Evolutionary conservation across 2,329 filamentous ascomycete species (phyloP).

Genomic region (Pseudogymnoascus sp.): DNA sequence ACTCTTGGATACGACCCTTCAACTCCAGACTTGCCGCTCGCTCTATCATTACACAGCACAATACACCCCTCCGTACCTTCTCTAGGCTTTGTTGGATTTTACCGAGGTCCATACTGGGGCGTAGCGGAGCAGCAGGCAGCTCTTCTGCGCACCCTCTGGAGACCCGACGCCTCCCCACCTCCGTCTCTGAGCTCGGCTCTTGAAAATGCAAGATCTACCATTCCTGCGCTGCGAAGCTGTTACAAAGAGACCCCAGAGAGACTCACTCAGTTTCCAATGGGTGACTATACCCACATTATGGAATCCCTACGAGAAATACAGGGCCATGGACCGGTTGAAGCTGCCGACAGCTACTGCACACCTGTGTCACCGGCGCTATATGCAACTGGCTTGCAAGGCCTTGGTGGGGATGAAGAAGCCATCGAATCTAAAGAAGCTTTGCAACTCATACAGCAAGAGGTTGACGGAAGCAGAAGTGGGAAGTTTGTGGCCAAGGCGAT

Average conservation of each 20-base stretch:
- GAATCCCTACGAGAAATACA: slow-evolving; percentile 59
- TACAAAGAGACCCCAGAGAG: slow-evolving; percentile 30
- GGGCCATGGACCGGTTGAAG: slow-evolving; percentile 35
- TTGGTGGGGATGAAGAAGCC: not conserved
- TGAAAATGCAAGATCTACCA: slow-evolving; percentile 14
- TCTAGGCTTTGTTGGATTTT: slow-evolving; percentile 75
- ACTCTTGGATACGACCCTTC: slow-evolving; percentile 49
- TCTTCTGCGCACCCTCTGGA: slow-evolving; percentile 56
- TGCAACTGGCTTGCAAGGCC: not conserved
- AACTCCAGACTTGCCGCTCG: slow-evolving; percentile 44
- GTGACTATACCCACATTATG: slow-evolving; percentile 70
- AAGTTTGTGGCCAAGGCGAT: slow-evolving; percentile 56
- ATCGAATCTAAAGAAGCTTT: not conserved
- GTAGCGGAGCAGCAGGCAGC: slow-evolving; percentile 82
- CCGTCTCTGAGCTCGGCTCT: not conserved
- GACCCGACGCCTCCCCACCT: slow-evolving; percentile 16
- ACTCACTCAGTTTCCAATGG: slow-evolving; percentile 71
- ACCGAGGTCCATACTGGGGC: slow-evolving; percentile 77
- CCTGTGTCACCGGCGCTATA: slow-evolving; percentile 31
- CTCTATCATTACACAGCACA: slow-evolving; percentile 61
- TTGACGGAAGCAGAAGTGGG: slow-evolving; percentile 30
- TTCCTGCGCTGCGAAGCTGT: slow-evolving; percentile 20
- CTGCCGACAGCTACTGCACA: slow-evolving; percentile 23
- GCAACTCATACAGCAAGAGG: not conserved
- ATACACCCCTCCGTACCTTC: slow-evolving; percentile 52